Base-by-base conservation (phyloP, 805 yeast genomes). In the Candida berthetii region DNA sequence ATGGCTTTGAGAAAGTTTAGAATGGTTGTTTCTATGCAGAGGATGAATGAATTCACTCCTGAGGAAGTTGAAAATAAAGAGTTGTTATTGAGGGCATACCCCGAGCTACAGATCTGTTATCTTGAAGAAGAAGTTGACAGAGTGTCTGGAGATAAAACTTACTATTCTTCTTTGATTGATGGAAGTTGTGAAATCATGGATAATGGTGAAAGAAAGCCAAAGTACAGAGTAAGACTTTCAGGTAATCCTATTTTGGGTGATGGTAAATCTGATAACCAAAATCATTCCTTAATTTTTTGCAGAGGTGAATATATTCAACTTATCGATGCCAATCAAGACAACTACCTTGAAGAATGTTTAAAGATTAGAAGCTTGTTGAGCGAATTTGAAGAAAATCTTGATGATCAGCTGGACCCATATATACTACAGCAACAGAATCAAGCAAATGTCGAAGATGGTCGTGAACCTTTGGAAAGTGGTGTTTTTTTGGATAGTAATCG, bases 211-310 rank as follows among this genome's bases (percentile, higher is more conserved):
- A 65, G 84, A 47, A 66, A 68, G 44, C 87, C 87, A 25, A 77
- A 78, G 50, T 80, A 79, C 52, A 68, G 80, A 50, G 72, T 85
- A 37, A 75, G 68, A 50, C 68, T 85, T 35, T 80, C 90, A 13
- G 95, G 95, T 15, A 78, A 84, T 57, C 95, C 95, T 37, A 82
- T 85, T 41, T 69, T 85, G 45, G 95, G 95, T 37, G 93, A 85
- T 58, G 95, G 95, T 43, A 85, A 85, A 58, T 76, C 89, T 25
- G 95, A 85, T 61, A 85, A 85, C 54, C 95, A 85, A 57, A 85
- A 85, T 54, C 85, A 79, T 58, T 78, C 90, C 6, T 58, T 85
- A 38, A 75, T 83, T 28, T 85, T 82, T 63, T 76, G 80, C 52
- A 72, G 93, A 48, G 95, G 95, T 45, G 93, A 85, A 57, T 85